Percentiles rank a stretch among this genome's conserved stretches.
These are phyloP conservation scores for Calonectria naviculata DNA, from an alignment of 2,329 filamentous ascomycete genomes.

Conservation along the genomic window DNA sequence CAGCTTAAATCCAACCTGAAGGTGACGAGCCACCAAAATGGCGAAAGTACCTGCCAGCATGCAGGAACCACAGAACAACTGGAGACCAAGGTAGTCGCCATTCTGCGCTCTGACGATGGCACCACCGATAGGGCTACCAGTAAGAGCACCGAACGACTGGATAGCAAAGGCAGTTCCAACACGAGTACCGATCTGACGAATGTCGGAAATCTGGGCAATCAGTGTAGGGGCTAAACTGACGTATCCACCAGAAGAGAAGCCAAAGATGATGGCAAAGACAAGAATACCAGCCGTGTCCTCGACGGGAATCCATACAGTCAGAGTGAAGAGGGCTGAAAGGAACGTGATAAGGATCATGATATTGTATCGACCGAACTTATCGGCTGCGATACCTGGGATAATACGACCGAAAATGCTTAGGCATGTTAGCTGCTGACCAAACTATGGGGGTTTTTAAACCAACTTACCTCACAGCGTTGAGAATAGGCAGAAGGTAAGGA, in stretches of 20 bases:
- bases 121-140: constrained; percentile 75
- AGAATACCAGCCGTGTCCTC: constrained; percentile 67
- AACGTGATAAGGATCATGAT: constrained; percentile 63
- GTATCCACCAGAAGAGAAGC: constrained; percentile 75
- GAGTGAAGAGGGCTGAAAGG: constrained; percentile 57
- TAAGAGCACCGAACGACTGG: constrained; percentile 72
- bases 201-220: constrained; percentile 77
- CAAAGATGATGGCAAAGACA: constrained; percentile 74
- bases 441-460: too few species aligned
- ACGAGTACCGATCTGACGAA: constrained; percentile 75
- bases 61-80: constrained; percentile 72
- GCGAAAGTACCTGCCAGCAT: constrained; percentile 46
- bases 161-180: constrained; percentile 73
- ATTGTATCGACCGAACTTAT: constrained; percentile 58
- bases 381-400: constrained; percentile 59
- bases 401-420: constrained; percentile 63
- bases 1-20: constrained; percentile 48
- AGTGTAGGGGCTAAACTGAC: constrained; percentile 72
- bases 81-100: constrained; percentile 68
- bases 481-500: constrained; percentile 65
- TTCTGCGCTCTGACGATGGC: constrained; percentile 64
- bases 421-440: constrained; percentile 16
- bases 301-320: constrained; percentile 62
- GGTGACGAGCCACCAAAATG: constrained; percentile 45
- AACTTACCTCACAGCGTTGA: constrained; percentile 63